Evolutionary conservation across 306 rosid genomes (phyloP).

Genomic region (Boehmeria nivea): DNA sequence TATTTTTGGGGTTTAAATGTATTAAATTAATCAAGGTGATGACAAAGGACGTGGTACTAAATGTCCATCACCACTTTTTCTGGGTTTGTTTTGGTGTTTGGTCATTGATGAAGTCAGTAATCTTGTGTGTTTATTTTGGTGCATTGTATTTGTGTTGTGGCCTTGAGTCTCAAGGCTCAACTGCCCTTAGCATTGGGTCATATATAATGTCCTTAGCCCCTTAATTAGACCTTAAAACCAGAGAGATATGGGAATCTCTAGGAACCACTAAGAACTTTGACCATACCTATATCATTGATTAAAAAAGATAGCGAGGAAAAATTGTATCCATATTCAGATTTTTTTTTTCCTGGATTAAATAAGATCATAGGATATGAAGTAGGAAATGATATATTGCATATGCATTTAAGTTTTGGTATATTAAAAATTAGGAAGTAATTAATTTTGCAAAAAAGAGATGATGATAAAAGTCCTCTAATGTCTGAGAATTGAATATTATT

Average conservation of each 20-base stretch:
- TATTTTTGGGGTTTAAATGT: not conserved
- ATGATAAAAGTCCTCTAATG: not conserved
- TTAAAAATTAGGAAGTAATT: not conserved
- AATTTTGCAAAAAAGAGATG: not conserved
- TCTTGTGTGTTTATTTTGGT: conserved; percentile 16
- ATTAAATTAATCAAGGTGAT: conserved; percentile 11
- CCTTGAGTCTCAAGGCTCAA: conserved; percentile 9
- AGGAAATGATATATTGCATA: too few relatives aligned
- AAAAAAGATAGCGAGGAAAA: not conserved
- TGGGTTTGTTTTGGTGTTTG: conserved; percentile 38
- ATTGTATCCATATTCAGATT: not conserved
- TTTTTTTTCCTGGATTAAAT: not conserved
- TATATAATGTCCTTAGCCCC: conserved; percentile 7
- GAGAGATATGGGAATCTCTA: conserved; percentile 1
- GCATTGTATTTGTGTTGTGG: conserved; percentile 6
- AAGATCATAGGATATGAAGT: not conserved
- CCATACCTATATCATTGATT: not conserved
- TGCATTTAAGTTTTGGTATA: too few relatives aligned
- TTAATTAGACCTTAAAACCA: conserved; percentile 9
- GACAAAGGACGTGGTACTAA: conserved; percentile 14
- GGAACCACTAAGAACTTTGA: conserved; percentile 8
- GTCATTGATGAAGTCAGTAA: conserved; percentile 21
- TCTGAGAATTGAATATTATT: not conserved
- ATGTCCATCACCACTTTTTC: conserved; percentile 23
- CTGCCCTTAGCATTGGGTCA: conserved; percentile 15